Percentiles rank a stretch among this genome's conserved stretches.
Conservation (phyloP, 176 grass and related monocot genomes). For the Saccharum spontaneum region DNA sequence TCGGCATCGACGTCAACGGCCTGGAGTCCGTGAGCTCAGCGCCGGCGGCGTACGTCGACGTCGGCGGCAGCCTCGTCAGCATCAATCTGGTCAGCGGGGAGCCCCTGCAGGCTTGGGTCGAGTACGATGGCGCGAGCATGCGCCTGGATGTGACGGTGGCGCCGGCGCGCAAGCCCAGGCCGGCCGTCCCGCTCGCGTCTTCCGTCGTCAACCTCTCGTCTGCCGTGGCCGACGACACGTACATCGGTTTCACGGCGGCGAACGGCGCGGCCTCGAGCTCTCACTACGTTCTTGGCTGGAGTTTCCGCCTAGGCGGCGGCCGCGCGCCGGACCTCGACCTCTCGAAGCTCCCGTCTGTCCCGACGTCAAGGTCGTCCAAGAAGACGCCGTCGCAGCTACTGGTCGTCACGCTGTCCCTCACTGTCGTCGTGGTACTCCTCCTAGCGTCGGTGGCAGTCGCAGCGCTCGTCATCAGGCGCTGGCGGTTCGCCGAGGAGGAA, state of each 20-base stretch:
- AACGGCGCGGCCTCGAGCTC: slow-evolving; percentile 45
- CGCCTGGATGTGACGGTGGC: slow-evolving; percentile 48
- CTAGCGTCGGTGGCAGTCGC: background rate
- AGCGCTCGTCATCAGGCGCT: background rate
- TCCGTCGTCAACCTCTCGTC: slow-evolving; percentile 42
- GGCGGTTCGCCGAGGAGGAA: slow-evolving; percentile 47
- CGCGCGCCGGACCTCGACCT: slow-evolving; percentile 1
- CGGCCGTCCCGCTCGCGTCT: slow-evolving; percentile 37
- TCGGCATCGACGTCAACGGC: slow-evolving; percentile 56
- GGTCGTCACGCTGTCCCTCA: background rate
- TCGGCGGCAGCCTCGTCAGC: too few species aligned
- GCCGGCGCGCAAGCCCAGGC: slow-evolving; percentile 9
- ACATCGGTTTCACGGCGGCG: slow-evolving; percentile 55
- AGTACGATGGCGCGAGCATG: slow-evolving; percentile 45
- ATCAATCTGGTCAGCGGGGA: slow-evolving; percentile 27
- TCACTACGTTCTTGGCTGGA: slow-evolving; percentile 70
- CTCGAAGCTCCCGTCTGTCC: background rate
- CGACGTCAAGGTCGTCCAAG: background rate
- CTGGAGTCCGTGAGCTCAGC: background rate
- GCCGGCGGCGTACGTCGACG: slow-evolving; percentile 17
- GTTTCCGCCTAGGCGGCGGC: slow-evolving; percentile 46
- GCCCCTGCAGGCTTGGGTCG: slow-evolving; percentile 46
- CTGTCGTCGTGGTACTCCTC: background rate
- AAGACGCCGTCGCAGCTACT: background rate
- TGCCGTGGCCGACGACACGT: slow-evolving; percentile 37